Evolutionary conservation across 768 basidiomycete genomes (phyloP), one percentile per base, ranked within the genome.

Genomic region (Lentinula guzmanii): DNA sequence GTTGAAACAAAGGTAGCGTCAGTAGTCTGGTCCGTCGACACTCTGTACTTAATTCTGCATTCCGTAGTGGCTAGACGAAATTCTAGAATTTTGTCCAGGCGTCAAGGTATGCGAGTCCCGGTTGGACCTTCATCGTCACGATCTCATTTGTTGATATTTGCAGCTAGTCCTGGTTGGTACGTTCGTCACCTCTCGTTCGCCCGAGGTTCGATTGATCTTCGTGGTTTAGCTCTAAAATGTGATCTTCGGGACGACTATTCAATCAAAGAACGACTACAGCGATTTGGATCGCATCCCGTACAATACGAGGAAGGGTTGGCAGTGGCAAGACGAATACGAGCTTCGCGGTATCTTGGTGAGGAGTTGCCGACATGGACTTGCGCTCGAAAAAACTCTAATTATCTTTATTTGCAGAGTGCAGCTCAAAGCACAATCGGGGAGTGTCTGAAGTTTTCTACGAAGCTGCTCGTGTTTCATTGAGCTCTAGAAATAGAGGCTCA

Each of bases 371-470:
- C 16, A 43, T n/a, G 15, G 45, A 46, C 53, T 28, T 28, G 0
- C 28, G 28, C 28, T 28, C 3, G 28, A 28, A 28, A 28, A 28
- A 28, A 3, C 28, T 28, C 28, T 28, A 28, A 28, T 54, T 6
- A 51, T 46, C 33, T 51, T 37, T 35, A 61, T 45, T 34, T 41
- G 3, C 68, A 97, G 95, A 98, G 79, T 98, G 96, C 70, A 96
- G 94, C 65, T 95, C 96, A 7, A 98, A 98, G 73, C 94, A 96
- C 69, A 95, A 97, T 66, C 85, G 96, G 52, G 96, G 96, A 4
- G 95, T 98, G 10, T 80, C 85, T 33, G 95, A 98, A 70, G 94
- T 95, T 8, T 95, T 98, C 69, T 84, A 91, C 65, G 96, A 98
- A 71, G 91, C 91, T 5, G 93, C 92, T 0, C 85, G 92, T 2